Conservation (phyloP, 1,284 basidiomycete species). For the Microbotryum scabiosae region DNA sequence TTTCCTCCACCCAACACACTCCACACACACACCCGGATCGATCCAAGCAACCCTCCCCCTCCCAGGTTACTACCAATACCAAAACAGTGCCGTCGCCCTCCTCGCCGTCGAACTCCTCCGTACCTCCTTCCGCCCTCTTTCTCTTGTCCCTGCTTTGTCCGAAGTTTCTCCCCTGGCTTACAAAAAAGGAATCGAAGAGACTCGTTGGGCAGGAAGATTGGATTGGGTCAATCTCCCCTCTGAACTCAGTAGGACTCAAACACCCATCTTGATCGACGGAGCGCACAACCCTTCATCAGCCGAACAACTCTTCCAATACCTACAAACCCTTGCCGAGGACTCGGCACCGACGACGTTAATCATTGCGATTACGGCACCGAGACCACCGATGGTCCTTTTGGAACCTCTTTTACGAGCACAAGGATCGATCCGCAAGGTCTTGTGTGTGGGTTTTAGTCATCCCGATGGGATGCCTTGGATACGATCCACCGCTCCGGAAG, state of each 20-base stretch:
- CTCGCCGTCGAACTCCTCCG: constrained; percentile 58
- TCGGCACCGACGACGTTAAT: constrained; percentile 28
- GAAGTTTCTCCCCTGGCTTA: constrained; percentile 49
- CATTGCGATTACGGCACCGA: constrained; percentile 24
- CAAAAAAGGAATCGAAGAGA: constrained; percentile 52
- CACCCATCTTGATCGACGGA: constrained; percentile 68
- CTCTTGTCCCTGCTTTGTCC: constrained; percentile 20
- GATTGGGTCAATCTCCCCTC: constrained; percentile 52
- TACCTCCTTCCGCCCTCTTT: constrained; percentile 41
- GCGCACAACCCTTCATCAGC: constrained; percentile 91
- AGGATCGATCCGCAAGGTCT: constrained; percentile 46
- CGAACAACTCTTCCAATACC: constrained; percentile 58
- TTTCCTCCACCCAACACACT: background rate
- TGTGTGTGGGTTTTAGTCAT: constrained; percentile 47
- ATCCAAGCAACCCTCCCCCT: constrained; percentile 46
- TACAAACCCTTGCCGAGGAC: constrained; percentile 47
- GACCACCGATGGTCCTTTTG: constrained; percentile 52
- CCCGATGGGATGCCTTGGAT: constrained; percentile 90
- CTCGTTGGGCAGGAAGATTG: constrained; percentile 74
- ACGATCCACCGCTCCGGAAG: constrained; percentile 49
- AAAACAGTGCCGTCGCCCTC: constrained; percentile 65
- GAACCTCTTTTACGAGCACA: constrained; percentile 70
- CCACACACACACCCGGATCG: rapidly evolving
- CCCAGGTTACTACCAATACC: constrained; percentile 71
- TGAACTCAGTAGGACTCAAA: background rate